These are phyloP conservation scores for Lachancea quebecensis DNA, from an alignment of 805 yeast species.

Conservation along the genomic window DNA sequence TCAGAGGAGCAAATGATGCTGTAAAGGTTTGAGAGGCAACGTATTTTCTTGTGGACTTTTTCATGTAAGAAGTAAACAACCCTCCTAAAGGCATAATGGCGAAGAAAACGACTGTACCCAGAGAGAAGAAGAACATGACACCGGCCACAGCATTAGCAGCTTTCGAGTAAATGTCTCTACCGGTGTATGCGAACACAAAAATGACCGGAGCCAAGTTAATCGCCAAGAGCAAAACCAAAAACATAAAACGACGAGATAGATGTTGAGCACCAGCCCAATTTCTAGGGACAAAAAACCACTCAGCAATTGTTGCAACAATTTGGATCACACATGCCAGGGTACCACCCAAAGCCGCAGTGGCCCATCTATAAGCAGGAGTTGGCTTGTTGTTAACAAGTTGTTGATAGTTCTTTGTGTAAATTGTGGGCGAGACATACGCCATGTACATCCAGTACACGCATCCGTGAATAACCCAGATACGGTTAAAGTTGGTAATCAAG, in stretches of 20 bases:
- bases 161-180: conserved; percentile 51
- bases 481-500: conserved; percentile 87
- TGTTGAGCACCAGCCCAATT: conserved; percentile 99
- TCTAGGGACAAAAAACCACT: conserved; percentile 96
- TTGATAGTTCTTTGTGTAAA: conserved; percentile 80
- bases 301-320: conserved; percentile 79
- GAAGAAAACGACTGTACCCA: conserved; percentile 78
- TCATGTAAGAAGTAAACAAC: conserved; percentile 85
- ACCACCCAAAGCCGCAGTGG: conserved; percentile 90
- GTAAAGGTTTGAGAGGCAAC: conserved; percentile 95
- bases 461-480: conserved; percentile 95
- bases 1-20: conserved; percentile 74
- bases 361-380: conserved; percentile 86
- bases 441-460: conserved; percentile 91
- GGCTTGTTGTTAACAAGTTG: conserved; percentile 84
- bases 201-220: conserved; percentile 80
- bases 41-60: conserved; percentile 77
- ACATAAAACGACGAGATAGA: conserved; percentile 77
- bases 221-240: conserved; percentile 57
- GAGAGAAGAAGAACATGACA: conserved; percentile 82
- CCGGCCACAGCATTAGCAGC: conserved; percentile 75
- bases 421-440: conserved; percentile 85
- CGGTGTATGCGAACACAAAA: conserved; percentile 78
- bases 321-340: conserved; percentile 75
- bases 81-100: conserved; percentile 96